Evolutionary conservation across 1,284 basidiomycete genomes (phyloP), one percentile per base, ranked within the genome.

Genomic region (Nidula niveotomentosa): DNA sequence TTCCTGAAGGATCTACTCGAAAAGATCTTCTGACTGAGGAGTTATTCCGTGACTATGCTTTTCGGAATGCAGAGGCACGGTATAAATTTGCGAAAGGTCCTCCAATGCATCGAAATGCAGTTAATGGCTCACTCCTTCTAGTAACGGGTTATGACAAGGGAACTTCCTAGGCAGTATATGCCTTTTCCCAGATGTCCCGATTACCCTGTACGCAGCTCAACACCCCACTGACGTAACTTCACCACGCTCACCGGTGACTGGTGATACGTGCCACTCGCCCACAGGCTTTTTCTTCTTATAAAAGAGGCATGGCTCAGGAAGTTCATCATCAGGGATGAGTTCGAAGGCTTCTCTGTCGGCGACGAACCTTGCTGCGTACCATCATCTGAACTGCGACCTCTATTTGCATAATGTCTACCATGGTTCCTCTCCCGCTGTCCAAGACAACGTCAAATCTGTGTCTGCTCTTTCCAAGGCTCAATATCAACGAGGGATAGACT

Each of bases 331-430:
- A n/a, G n/a, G n/a, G n/a, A 53, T 39, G 35, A 51, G 33, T 36
- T 44, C 52, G 49, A 68, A 62, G 63, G 57, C 17, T 39, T 67
- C 70, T 55, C 62, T 78, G 23, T 73, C 77, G n/a, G 77, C 77
- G 8, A 80, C 79, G 5, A 76, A 76, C 54, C 68, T 80, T 34
- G 77, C 77, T 30, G 63, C 62, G 8, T 68, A 79, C 54, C 74
- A 80, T 58, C 76, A 80, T 57, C 65, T 74, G 45, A 72, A 70
- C 56, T 81, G 79, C 58, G 76, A 80, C 53, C 67, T 79, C 5
- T 80, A 76, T 59, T 67, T 81, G 39, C 73, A 79, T 59, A 76
- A 77, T 51, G 65, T 71, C 30, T 78, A 78, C 59, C 64, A 72
- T 57, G 59, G 64, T n/a, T 17, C 30, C 17, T 17, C 36, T 6